Evolutionary conservation across 2,329 filamentous ascomycete genomes (phyloP).

Genomic region (Aureobasidium sp.): DNA sequence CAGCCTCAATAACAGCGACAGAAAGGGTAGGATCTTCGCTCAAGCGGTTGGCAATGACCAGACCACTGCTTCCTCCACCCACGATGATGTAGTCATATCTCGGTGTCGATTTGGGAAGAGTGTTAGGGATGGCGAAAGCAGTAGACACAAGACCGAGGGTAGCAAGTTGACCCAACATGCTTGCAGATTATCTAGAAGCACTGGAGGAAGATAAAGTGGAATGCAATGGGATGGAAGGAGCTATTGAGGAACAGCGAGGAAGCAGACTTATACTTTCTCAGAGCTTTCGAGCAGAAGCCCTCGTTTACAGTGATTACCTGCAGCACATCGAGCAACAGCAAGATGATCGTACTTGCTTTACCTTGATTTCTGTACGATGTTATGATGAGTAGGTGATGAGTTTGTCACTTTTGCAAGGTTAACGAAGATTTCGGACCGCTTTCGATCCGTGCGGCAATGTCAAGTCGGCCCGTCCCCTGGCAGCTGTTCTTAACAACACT

Average conservation of each 20-base stretch:
- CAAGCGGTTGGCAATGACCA: slow-evolving; percentile 29
- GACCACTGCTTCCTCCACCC: slow-evolving; percentile 30
- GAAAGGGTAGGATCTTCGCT: slow-evolving; percentile 7
- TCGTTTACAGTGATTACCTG: background rate
- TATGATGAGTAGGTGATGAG: background rate
- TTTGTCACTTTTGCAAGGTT: background rate
- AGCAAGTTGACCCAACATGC: background rate
- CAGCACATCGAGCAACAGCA: background rate
- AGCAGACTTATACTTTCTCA: background rate
- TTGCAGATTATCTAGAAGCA: background rate
- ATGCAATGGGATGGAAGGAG: background rate
- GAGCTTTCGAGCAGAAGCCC: background rate
- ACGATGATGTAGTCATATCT: slow-evolving; percentile 30
- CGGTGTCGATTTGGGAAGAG: background rate
- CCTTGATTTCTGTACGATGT: background rate
- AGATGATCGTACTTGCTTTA: background rate
- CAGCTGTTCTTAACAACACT: background rate
- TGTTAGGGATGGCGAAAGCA: background rate
- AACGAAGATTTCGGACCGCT: background rate
- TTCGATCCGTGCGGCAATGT: background rate
- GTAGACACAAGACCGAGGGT: background rate
- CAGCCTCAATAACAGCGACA: background rate
- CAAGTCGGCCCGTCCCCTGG: background rate
- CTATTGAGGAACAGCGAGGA: background rate
- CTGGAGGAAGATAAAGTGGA: background rate